Percentiles rank a stretch among this genome's conserved stretches.
These are phyloP conservation scores for Aspergillus steynii DNA, from an alignment of 495 filamentous ascomycete species.

Conservation along the genomic window DNA sequence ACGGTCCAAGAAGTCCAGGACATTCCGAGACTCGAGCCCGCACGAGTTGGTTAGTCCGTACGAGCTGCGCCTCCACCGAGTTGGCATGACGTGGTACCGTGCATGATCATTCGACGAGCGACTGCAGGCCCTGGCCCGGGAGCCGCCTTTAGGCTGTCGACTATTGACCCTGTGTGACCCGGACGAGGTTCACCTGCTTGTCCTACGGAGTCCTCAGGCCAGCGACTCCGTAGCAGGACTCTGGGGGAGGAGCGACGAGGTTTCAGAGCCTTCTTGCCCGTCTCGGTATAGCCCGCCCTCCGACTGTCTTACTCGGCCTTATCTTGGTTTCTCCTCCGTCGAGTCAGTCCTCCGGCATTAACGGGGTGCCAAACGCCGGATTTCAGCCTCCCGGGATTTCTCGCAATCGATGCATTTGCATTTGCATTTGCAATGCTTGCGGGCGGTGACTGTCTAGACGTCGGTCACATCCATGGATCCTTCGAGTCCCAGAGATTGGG, in stretches of 20 bases:
- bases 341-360: background rate
- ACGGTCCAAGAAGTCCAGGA: background rate
- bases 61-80: slow-evolving; percentile 24
- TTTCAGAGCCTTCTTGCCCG: background rate
- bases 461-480: background rate
- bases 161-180: slow-evolving; percentile 16
- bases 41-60: slow-evolving; percentile 8
- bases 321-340: background rate
- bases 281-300: background rate
- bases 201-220: too few relatives aligned
- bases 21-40: background rate
- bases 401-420: background rate
- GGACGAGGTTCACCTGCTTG: slow-evolving; percentile 4
- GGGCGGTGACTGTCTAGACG: too few relatives aligned
- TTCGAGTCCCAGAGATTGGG: too few relatives aligned
- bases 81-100: slow-evolving; percentile 20
- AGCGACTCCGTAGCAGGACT: background rate
- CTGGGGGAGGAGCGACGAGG: background rate
- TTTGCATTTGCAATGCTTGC: too few relatives aligned
- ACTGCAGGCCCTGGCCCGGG: background rate
- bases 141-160: slow-evolving; percentile 10
- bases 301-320: background rate
- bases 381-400: background rate
- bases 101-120: slow-evolving; percentile 3
- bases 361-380: background rate